phyloP scores from a whole-genome alignment of 345 rosid species.

The Euphorbia tirucalli region DNA sequence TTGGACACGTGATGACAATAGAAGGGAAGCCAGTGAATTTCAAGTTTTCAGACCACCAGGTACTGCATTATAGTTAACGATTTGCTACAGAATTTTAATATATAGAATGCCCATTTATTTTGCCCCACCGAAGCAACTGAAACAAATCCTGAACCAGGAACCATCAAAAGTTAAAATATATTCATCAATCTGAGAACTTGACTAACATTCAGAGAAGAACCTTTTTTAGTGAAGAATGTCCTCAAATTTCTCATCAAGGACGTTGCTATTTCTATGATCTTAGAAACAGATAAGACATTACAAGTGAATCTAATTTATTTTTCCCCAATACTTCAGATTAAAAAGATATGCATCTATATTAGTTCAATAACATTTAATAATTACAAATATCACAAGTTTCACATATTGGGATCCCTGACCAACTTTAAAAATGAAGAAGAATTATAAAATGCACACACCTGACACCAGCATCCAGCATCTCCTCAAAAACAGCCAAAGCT shows the following conservation, averaged over 20 bases:
- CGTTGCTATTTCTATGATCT: neutral
- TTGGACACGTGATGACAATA: neutral
- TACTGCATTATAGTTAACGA: too few relatives aligned
- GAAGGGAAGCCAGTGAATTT: neutral
- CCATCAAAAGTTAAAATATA: neutral
- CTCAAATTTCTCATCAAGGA: neutral
- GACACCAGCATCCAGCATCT: slow-evolving; percentile 94
- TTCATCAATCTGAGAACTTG: slow-evolving; percentile 1
- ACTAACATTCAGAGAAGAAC: neutral
- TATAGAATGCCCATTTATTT: too few relatives aligned
- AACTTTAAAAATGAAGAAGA: neutral
- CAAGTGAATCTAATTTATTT: neutral
- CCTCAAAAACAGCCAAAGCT: slow-evolving; percentile 96
- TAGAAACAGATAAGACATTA: neutral
- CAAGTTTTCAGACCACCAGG: neutral
- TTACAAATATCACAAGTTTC: neutral
- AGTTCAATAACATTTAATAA: neutral
- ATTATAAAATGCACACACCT: slow-evolving; percentile 43
- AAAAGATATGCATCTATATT: neutral
- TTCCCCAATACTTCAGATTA: neutral
- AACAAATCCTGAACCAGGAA: too few relatives aligned
- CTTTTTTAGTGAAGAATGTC: neutral
- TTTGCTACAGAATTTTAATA: too few relatives aligned
- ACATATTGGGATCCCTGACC: neutral
- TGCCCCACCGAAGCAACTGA: too few relatives aligned